These are phyloP conservation scores for Pyrrhoderma noxium DNA, from an alignment of 1,284 basidiomycete species.

Conservation along the genomic window DNA sequence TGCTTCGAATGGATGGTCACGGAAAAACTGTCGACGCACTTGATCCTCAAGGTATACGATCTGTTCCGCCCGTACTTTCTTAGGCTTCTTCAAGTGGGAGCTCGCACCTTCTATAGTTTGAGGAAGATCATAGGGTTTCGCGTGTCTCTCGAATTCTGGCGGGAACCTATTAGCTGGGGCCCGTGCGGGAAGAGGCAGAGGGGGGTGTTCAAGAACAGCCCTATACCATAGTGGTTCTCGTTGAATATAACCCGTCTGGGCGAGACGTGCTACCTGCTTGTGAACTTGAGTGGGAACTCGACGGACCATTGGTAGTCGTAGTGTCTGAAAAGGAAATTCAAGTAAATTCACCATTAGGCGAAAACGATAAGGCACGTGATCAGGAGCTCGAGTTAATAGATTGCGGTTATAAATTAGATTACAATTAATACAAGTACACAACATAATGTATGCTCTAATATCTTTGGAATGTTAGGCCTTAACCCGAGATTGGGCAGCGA, in stretches of 20 bases:
- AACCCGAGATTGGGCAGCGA: constrained; percentile 66
- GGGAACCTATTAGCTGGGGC: constrained; percentile 46
- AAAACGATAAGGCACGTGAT: constrained; percentile 8
- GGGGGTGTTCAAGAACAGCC: constrained; percentile 83
- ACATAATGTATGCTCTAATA: neutral
- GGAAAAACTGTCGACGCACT: constrained; percentile 87
- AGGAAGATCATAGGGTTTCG: constrained; percentile 40
- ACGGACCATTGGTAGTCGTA: constrained; percentile 56
- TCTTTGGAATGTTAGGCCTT: constrained; percentile 34
- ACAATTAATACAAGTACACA: constrained; percentile 2
- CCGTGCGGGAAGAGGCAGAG: constrained; percentile 75
- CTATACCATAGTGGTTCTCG: constrained; percentile 80
- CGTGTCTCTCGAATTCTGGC: neutral
- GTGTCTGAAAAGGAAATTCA: neutral
- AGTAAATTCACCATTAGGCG: constrained; percentile 2
- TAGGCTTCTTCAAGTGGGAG: constrained; percentile 27
- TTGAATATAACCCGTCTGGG: constrained; percentile 63
- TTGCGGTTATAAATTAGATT: neutral
- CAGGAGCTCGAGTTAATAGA: neutral
- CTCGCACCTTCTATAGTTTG: constrained; percentile 19
- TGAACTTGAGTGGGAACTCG: constrained; percentile 85
- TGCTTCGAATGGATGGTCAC: constrained; percentile 94
- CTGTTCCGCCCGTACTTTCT: constrained; percentile 49
- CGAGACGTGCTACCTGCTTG: constrained; percentile 78
- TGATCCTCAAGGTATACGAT: constrained; percentile 83